A percentile compares a stretch with the other conserved stretches of the same genome.
Conservation (phyloP, 2,329 filamentous ascomycete species). For the Fusarium odoratissimum region DNA sequence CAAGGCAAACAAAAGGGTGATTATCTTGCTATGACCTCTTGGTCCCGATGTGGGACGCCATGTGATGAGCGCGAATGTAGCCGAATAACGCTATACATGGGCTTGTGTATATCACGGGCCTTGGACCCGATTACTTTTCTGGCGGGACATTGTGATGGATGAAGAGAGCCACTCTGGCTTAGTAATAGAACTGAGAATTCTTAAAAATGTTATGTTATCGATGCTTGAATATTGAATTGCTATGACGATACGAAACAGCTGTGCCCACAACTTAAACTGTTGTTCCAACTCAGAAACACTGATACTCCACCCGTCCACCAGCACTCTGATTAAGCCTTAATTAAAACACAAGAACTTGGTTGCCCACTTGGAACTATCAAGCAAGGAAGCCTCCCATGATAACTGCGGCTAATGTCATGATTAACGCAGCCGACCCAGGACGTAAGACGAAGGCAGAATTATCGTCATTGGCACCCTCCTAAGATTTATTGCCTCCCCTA, state of each 20-base stretch:
- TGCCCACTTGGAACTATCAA: too few species aligned
- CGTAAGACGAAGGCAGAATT: too few species aligned
- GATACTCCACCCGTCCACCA: too few species aligned
- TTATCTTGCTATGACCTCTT: conserved; percentile 40
- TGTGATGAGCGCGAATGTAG: conserved; percentile 17
- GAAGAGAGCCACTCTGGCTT: conserved; percentile 1
- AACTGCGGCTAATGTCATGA: too few species aligned
- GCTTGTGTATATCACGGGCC: neutral
- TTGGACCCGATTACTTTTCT: neutral
- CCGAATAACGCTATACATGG: conserved; percentile 1
- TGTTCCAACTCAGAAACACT: neutral
- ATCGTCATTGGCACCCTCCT: too few species aligned
- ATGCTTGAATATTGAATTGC: neutral
- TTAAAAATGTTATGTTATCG: conserved; percentile 9
- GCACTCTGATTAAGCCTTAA: too few species aligned
- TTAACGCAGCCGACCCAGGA: too few species aligned
- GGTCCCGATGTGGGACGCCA: conserved; percentile 26
- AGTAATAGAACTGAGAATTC: conserved; percentile 21
- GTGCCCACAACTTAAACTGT: neutral
- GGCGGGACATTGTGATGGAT: neutral
- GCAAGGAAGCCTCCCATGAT: too few species aligned
- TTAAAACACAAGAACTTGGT: too few species aligned
- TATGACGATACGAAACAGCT: neutral
- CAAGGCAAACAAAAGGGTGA: conserved; percentile 47
- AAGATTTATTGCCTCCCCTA: neutral